Conservation (phyloP, 2,329 filamentous ascomycete species). For the Diaporthe sp. region DNA sequence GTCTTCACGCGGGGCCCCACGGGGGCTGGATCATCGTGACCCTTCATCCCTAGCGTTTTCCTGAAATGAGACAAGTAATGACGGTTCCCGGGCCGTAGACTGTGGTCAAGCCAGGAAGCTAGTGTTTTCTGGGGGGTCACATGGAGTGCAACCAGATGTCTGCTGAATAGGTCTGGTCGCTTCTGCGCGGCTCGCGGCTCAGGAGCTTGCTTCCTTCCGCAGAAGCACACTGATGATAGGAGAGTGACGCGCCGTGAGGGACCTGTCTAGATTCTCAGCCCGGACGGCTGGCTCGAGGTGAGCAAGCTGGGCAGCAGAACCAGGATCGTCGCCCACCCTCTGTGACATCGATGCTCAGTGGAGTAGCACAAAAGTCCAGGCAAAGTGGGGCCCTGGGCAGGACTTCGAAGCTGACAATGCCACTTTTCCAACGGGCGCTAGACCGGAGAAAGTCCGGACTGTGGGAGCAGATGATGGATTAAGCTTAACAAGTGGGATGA, state of each 20-base stretch:
- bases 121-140: constrained; percentile 1
- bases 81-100: constrained; percentile 28
- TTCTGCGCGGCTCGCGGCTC: background rate
- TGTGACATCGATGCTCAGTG: background rate
- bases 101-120: constrained; percentile 9
- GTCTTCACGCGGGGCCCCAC: constrained; percentile 16
- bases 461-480: constrained; percentile 1
- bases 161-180: constrained; percentile 1
- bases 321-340: background rate
- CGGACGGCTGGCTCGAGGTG: background rate
- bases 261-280: background rate
- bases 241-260: constrained; percentile 4
- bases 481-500: constrained; percentile 22
- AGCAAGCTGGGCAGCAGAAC: background rate
- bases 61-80: background rate
- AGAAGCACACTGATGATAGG: background rate
- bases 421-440: constrained; percentile 19
- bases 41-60: background rate
- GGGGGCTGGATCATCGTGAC: constrained; percentile 25
- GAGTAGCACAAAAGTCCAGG: background rate
- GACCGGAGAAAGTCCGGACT: constrained; percentile 1
- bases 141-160: background rate
- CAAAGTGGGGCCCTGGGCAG: background rate
- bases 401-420: background rate
- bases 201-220: background rate